Conservation (phyloP, 2,329 filamentous ascomycete genomes). For the Colletotrichum cuscutae region DNA sequence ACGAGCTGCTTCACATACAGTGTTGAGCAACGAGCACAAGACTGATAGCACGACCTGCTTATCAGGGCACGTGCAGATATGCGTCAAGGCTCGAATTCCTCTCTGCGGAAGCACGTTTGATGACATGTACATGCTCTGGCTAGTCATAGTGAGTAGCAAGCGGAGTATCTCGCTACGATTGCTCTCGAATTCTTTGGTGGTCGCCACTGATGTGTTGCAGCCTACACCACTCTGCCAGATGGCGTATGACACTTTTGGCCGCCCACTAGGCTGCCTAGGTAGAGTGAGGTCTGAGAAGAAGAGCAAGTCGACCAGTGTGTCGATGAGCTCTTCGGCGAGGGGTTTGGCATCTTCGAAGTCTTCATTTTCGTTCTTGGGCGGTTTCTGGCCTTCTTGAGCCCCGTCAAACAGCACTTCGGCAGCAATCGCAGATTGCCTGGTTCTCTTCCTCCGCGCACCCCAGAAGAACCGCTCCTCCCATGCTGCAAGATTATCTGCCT, state of each 20-base stretch:
- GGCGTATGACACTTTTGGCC: slow-evolving; percentile 86
- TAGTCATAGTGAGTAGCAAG: slow-evolving; percentile 84
- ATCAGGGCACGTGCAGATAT: slow-evolving; percentile 87
- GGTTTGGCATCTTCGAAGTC: slow-evolving; percentile 87
- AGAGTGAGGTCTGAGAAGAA: slow-evolving; percentile 94
- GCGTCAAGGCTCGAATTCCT: slow-evolving; percentile 86
- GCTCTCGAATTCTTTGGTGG: slow-evolving; percentile 91
- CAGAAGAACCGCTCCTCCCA: slow-evolving; percentile 98
- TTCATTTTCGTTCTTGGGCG: slow-evolving; percentile 61
- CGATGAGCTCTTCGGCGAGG: slow-evolving; percentile 90
- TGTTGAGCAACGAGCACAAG: slow-evolving; percentile 93
- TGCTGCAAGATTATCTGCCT: slow-evolving; percentile 80
- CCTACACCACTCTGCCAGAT: slow-evolving; percentile 99
- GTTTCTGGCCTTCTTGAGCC: slow-evolving; percentile 54
- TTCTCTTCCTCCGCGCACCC: slow-evolving; percentile 78
- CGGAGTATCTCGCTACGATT: slow-evolving; percentile 92
- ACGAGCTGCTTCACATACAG: slow-evolving; percentile 64
- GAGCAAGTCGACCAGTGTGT: slow-evolving; percentile 86
- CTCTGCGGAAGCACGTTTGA: slow-evolving; percentile 81
- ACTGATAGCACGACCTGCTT: slow-evolving; percentile 92
- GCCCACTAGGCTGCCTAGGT: slow-evolving; percentile 75
- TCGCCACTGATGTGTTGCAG: slow-evolving; percentile 88
- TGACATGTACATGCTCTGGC: slow-evolving; percentile 94
- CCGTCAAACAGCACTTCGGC: slow-evolving; percentile 89
- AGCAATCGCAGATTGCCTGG: slow-evolving; percentile 71